phyloP scores from a whole-genome alignment of 805 yeast species.

The Spathaspora hagerdaliae region DNA sequence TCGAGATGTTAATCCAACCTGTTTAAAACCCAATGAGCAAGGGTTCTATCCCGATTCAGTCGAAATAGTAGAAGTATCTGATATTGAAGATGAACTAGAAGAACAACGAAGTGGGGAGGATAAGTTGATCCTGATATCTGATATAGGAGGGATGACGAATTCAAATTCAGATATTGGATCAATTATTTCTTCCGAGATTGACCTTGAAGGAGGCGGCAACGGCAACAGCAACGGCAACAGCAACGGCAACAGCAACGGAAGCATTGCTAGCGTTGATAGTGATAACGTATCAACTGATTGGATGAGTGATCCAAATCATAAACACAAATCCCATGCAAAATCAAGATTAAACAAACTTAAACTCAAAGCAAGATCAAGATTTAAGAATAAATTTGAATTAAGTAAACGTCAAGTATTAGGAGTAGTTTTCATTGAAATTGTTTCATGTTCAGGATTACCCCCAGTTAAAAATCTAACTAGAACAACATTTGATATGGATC shows the following conservation, averaged over 20 bases:
- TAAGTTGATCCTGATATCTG: not conserved
- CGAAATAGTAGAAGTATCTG: constrained; percentile 23
- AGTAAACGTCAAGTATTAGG: constrained; percentile 50
- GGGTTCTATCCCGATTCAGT: constrained; percentile 33
- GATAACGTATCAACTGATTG: not conserved
- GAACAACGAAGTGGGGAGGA: not conserved
- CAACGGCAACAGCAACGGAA: no score
- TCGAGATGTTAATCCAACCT: constrained; percentile 13
- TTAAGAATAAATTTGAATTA: constrained; percentile 29
- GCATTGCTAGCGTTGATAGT: not conserved
- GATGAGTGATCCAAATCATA: not conserved
- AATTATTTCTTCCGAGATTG: constrained; percentile 7
- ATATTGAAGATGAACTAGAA: constrained; percentile 21
- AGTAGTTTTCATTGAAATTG: constrained; percentile 71
- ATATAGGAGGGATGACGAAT: not conserved
- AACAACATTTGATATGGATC: constrained; percentile 91
- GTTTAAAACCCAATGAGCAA: constrained; percentile 29
- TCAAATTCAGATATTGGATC: constrained; percentile 18
- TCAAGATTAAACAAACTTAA: constrained; percentile 2
- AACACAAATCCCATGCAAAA: not conserved
- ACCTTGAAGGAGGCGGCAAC: not conserved
- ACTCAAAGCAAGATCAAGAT: not conserved
- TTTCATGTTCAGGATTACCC: constrained; percentile 74
- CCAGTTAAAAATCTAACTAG: constrained; percentile 66
- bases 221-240: no score